Conservation (phyloP, 768 basidiomycete species). For the Russula sp. region DNA sequence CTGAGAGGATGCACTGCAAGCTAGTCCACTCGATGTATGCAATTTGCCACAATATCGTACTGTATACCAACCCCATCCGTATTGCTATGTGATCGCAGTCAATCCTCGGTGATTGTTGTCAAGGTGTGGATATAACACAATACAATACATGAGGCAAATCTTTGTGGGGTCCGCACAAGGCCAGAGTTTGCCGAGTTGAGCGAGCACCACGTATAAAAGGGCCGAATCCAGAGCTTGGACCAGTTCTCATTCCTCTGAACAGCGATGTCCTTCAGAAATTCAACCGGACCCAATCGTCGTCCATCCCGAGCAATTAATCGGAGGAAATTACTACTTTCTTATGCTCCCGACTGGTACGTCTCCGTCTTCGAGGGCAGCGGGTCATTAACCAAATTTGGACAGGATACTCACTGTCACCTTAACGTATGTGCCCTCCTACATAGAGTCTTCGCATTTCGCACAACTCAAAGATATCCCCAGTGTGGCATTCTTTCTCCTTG, state of each 20-base stretch:
- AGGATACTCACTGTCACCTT: slow-evolving; percentile 65
- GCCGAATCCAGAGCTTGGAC: background rate
- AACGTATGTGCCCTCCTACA: slow-evolving; percentile 42
- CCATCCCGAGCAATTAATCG: background rate
- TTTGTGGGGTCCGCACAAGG: no score
- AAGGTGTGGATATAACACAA: no score
- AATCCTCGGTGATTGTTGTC: no score
- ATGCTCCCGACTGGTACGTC: slow-evolving; percentile 70
- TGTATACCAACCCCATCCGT: no score
- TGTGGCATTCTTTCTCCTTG: slow-evolving; percentile 52
- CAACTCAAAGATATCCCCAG: slow-evolving; percentile 30
- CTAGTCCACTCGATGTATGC: no score
- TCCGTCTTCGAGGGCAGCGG: background rate
- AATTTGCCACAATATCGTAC: no score
- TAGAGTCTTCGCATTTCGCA: background rate
- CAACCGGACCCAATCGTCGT: background rate
- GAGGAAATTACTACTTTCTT: slow-evolving; percentile 46
- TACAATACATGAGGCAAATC: no score
- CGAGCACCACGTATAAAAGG: background rate
- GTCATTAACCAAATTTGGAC: background rate
- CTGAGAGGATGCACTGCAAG: no score
- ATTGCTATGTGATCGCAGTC: no score
- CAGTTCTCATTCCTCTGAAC: background rate
- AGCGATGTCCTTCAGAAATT: background rate
- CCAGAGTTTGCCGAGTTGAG: no score